Evolutionary conservation across 495 filamentous ascomycete species (phyloP).

Genomic region (Penicillium simplicissimum): DNA sequence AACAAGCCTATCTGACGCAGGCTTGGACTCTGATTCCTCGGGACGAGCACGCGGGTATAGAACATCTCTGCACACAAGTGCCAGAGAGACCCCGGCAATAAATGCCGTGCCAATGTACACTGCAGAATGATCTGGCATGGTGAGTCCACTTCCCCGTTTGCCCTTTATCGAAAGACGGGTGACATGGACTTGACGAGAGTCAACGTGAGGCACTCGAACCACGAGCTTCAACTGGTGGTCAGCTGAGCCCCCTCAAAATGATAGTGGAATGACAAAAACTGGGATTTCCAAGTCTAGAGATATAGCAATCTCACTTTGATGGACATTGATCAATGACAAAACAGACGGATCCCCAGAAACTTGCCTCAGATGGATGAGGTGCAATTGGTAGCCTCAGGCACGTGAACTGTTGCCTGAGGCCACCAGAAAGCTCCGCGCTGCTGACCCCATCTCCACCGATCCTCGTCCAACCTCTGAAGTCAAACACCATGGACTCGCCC

Average conservation of each 20-base stretch:
- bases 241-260: neutral
- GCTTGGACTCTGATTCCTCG: slow-evolving; percentile 7
- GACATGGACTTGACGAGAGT: slow-evolving; percentile 9
- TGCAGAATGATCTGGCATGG: slow-evolving; percentile 35
- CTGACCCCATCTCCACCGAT: slow-evolving; percentile 8
- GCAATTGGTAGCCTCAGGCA: slow-evolving; percentile 18
- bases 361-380: neutral
- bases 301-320: neutral
- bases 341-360: neutral
- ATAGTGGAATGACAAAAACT: neutral
- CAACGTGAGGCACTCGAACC: slow-evolving; percentile 15
- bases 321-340: neutral
- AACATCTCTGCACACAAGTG: slow-evolving; percentile 69
- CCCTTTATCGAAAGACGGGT: slow-evolving; percentile 1
- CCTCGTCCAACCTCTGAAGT: slow-evolving; percentile 5
- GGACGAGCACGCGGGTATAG: slow-evolving; percentile 59
- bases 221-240: neutral
- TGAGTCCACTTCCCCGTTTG: slow-evolving; percentile 4
- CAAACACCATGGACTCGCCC: slow-evolving; percentile 74
- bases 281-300: neutral
- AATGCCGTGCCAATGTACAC: slow-evolving; percentile 69
- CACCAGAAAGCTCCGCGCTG: slow-evolving; percentile 1
- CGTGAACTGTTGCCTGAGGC: slow-evolving; percentile 27
- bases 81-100: slow-evolving; percentile 67
- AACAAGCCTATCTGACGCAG: slow-evolving; percentile 19